These are phyloP conservation scores for Leccinum griseonigrum DNA, from an alignment of 1,284 basidiomycete species.

Conservation along the genomic window DNA sequence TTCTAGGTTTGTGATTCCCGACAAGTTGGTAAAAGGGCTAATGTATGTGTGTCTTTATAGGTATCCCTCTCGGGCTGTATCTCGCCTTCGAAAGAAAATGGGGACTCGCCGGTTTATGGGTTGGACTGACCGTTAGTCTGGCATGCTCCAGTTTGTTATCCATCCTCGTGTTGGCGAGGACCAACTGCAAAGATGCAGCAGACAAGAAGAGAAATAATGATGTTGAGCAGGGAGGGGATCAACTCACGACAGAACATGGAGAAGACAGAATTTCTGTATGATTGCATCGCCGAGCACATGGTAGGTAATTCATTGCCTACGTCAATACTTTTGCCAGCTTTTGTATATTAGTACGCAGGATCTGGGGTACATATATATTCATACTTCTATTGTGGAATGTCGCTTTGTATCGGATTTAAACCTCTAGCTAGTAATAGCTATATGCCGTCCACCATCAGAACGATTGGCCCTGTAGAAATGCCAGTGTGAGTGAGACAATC, in stretches of 20 bases:
- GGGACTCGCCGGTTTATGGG: slow-evolving; percentile 30
- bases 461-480: too few relatives aligned
- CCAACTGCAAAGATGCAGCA: slow-evolving; percentile 15
- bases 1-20: slow-evolving; percentile 18
- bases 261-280: neutral
- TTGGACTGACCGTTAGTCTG: slow-evolving; percentile 24
- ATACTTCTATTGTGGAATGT: neutral
- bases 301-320: neutral
- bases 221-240: neutral
- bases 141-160: slow-evolving; percentile 20
- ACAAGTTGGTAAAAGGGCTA: neutral
- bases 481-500: too few relatives aligned
- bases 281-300: neutral
- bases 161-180: slow-evolving; percentile 18
- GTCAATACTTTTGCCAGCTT: neutral
- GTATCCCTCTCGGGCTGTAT: slow-evolving; percentile 30
- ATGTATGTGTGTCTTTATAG: slow-evolving; percentile 7
- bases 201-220: neutral
- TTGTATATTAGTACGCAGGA: neutral
- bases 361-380: neutral
- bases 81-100: slow-evolving; percentile 22
- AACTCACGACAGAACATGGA: neutral
- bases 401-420: neutral
- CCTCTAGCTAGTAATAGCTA: too few relatives aligned
- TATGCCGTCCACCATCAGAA: too few relatives aligned